Conservation (phyloP, 2,329 filamentous ascomycete species). For the Beauveria bassiana region DNA sequence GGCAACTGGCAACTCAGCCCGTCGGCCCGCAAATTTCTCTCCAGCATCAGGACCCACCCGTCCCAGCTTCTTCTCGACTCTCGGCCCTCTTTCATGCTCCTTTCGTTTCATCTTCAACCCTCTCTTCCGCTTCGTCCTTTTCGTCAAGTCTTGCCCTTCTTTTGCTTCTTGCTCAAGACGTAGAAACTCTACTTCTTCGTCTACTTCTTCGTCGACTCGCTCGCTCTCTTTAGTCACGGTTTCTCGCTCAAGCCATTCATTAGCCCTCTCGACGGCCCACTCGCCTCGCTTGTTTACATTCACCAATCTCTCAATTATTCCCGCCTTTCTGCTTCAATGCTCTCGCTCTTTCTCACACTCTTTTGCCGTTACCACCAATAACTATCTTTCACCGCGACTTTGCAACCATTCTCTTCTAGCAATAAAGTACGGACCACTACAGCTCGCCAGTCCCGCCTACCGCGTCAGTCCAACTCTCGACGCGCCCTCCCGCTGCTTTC, state of each 20-base stretch:
- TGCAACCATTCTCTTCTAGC: neutral
- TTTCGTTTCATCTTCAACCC: neutral
- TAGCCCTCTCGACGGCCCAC: neutral
- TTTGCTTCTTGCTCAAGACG: neutral
- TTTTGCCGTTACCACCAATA: neutral
- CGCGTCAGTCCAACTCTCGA: neutral
- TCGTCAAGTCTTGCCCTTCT: neutral
- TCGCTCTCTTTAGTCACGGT: neutral
- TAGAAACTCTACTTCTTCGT: neutral
- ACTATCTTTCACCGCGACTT: neutral
- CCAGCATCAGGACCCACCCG: neutral
- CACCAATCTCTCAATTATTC: neutral
- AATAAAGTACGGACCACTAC: neutral
- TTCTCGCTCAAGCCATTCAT: neutral
- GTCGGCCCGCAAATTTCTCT: neutral
- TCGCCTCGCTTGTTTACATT: neutral
- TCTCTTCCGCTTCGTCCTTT: neutral
- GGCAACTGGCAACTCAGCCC: neutral
- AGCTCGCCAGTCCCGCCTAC: neutral
- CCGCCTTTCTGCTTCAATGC: neutral
- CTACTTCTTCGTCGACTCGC: neutral
- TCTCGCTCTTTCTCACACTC: neutral
- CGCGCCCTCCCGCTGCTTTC: neutral
- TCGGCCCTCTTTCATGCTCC: neutral
- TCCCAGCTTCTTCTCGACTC: neutral